Evolutionary conservation across 2,329 filamentous ascomycete genomes (phyloP), one percentile per base, ranked within the genome.

Genomic region (Aspergillus hortae): DNA sequence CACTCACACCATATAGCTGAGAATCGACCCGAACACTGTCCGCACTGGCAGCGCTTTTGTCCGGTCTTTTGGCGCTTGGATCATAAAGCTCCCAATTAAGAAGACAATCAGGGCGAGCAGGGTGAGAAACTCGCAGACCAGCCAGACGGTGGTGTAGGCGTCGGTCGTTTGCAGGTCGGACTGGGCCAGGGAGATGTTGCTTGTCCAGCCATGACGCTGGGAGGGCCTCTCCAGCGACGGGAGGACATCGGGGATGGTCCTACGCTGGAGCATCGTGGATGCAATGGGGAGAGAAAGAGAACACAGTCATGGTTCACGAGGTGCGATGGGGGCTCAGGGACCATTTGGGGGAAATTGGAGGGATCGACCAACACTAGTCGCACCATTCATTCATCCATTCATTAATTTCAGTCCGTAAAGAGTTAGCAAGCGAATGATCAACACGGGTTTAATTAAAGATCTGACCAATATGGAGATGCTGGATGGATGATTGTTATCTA

Each of bases 101-200:
- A 62, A 61, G 12, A 15, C 32, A 12, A 63, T 35, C 12, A 63
- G 49, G 1, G 60, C 54, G 3, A 55, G n/a, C 15, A 60, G 35
- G 6, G 51, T 56, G 23, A 63, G 48, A 10, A 56, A 46, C 27
- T 60, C 51, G 27, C 62, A 62, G 19, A 48, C 50, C 43, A 62
- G 56, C 12, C 43, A 45, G 4, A 50, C 44, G 30, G 44, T 42
- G 30, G 47, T 58, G 10, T 53, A 25, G 7, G 46, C 4, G 6
- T 40, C 17, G 11, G 40, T 36, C n/a, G 35, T 36, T n/a, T 21
- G 19, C 14, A 48, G 46, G 14, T 41, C 23, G 12, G 33, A 40
- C 11, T 27, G 33, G 6, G 40, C 14, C 23, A 48, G 23, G 14
- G 23, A 35, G n/a, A 48, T 7, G 2, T 48, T 15, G 4, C 12